Evolutionary conservation across 1,284 basidiomycete genomes (phyloP).

Genomic region (Sporisorium exsertum): DNA sequence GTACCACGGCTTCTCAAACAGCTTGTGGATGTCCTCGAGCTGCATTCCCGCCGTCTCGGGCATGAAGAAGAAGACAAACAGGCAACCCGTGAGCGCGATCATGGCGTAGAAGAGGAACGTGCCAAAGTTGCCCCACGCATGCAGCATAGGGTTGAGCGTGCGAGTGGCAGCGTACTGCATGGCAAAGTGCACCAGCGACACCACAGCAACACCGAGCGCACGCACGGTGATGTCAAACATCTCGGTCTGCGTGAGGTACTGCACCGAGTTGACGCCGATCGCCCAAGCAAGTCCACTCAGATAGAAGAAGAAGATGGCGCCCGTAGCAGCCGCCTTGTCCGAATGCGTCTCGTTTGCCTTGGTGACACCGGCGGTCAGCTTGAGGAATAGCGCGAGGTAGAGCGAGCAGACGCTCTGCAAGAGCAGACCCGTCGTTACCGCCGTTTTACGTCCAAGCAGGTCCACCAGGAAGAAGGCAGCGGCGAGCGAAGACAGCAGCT

Average conservation of each 20-base stretch:
- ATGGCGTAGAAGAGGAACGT: constrained; percentile 55
- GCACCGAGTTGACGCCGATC: constrained; percentile 56
- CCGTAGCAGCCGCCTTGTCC: constrained; percentile 39
- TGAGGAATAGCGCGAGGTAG: constrained; percentile 54
- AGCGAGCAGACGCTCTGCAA: constrained; percentile 44
- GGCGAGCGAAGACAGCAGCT: constrained; percentile 54
- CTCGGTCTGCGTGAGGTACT: constrained; percentile 54
- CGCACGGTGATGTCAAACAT: constrained; percentile 49
- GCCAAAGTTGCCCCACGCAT: constrained; percentile 39
- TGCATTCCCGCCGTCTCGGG: constrained; percentile 50
- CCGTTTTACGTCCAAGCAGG: constrained; percentile 49
- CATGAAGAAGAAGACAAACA: constrained; percentile 56
- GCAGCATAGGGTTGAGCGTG: constrained; percentile 51
- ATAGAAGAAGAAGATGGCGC: constrained; percentile 56
- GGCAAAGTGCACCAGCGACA: constrained; percentile 51
- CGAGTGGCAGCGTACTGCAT: constrained; percentile 55
- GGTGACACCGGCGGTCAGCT: constrained; percentile 36
- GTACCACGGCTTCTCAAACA: constrained; percentile 57
- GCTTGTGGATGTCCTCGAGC: constrained; percentile 51
- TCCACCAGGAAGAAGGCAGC: constrained; percentile 57
- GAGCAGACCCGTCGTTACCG: constrained; percentile 45
- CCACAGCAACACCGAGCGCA: constrained; percentile 47
- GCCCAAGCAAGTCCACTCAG: constrained; percentile 54
- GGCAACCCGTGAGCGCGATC: constrained; percentile 31
- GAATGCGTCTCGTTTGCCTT: constrained; percentile 43